A percentile compares a stretch with the other conserved stretches of the same genome.
These are phyloP conservation scores for Cryptosporidium tyzzeri DNA, from an alignment of 169 alveolate genomes.

Conservation along the genomic window DNA sequence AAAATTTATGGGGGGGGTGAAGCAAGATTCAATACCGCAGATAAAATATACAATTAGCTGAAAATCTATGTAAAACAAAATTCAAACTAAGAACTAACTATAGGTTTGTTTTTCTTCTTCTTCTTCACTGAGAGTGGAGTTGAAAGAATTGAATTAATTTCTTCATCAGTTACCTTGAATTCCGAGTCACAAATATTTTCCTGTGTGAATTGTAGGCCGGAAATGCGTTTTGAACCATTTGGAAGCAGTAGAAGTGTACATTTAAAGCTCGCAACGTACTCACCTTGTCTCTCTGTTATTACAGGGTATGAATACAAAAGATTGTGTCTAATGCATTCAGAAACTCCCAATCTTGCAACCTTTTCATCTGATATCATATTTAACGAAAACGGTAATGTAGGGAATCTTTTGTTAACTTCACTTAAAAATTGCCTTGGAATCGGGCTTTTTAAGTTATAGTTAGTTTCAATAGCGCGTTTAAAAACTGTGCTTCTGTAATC, in stretches of 20 bases:
- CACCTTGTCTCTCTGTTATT: conserved; percentile 90
- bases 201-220: conserved; percentile 78
- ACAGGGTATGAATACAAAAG: conserved; percentile 94
- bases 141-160: conserved; percentile 24
- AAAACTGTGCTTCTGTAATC: conserved; percentile 92
- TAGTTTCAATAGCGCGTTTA: conserved; percentile 94
- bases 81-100: neutral
- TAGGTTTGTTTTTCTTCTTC: conserved; percentile 43
- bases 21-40: neutral
- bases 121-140: conserved; percentile 32
- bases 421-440: conserved; percentile 93
- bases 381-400: conserved; percentile 86
- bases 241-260: conserved; percentile 91
- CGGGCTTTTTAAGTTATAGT: conserved; percentile 93
- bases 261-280: conserved; percentile 93
- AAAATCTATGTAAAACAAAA: neutral
- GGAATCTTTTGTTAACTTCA: conserved; percentile 90
- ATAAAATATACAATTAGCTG: neutral
- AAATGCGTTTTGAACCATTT: conserved; percentile 87
- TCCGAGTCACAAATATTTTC: conserved; percentile 40
- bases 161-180: conserved; percentile 18
- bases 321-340: conserved; percentile 96
- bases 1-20: neutral
- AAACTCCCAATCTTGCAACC: conserved; percentile 91
- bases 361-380: conserved; percentile 85